Base-by-base conservation (phyloP, 495 filamentous ascomycete species). In the Apiosordaria backusii region DNA sequence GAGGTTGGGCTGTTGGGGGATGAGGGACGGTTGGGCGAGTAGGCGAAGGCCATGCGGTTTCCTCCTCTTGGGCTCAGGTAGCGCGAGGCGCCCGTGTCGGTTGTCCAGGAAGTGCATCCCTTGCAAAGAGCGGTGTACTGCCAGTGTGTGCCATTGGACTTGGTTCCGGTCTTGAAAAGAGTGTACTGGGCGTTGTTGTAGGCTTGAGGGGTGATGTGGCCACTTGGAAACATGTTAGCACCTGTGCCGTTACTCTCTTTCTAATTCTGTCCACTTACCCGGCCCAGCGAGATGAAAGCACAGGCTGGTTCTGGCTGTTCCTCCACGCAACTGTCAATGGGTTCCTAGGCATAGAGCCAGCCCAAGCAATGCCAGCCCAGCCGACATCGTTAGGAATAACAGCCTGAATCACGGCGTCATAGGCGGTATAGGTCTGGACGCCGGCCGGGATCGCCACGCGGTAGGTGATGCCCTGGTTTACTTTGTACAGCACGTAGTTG, bases 1-100 rank as follows among this genome's bases (percentile, higher is more conserved):
- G 71, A 79, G 35, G 70, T 74, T 59, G 59, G 71, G 64, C 74
- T 78, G n/a, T 69, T 58, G 29, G 69, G 67, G 66, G 70, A 74
- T 52, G 57, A 64, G 10, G 79, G 78, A 61, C 67, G 72, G 57
- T 26, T 67, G 27, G 70, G 68, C 45, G 75, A 71, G 65, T 79
- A 80, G 50, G 80, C 80, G 66, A 81, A 80, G 21, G 80, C 80
- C 19, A 83, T 71, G 18, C 78, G 73, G 71, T 80, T 80, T 61
- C 59, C 67, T 24, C 76, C 80, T 6, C 65, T 63, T 18, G 79
- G 74, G 69, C 69, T 74, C 25, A 82, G 68, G 24, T 65, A 73
- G 50, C 74, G 75, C 16, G 52, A 71, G 6, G 59, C 70, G 27
- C 66, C 74, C 23, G 68, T 68, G 50, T 53, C 58, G 15, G 65